Evolutionary conservation across 306 rosid species (phyloP), one percentile per base, ranked within the genome.

Genomic region (Dicorynia guianensis): DNA sequence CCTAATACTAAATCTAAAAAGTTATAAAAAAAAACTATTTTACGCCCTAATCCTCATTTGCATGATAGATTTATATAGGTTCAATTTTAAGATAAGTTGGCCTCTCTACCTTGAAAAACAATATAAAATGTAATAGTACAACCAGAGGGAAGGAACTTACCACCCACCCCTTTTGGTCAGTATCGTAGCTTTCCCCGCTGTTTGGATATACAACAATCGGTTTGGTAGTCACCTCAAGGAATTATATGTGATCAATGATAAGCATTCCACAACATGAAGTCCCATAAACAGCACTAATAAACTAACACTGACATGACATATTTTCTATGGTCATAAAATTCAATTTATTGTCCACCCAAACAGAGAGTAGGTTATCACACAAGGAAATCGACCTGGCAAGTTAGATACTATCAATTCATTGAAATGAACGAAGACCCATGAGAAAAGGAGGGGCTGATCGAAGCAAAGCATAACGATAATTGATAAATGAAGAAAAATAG

Each of bases 171-270:
- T 84, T 87, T 35, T 2, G 42, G 18, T 72, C 64, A 36, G 69
- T 83, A 61, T 84, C 87, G n/a, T 84, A 87, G 11, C 75, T 79
- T 81, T 87, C 91, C 56, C 91, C 91, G 40, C 91, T 87, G 77
- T 87, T 87, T 53, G 91, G 91, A 81, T 87, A 87, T 65, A 84
- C 69, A 53, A 82, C 35, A 73, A 87, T 70, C 38, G 91, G 91
- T 64, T 87, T 87, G 42, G 86, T 75, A 72, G 86, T 63, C 81
- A 71, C 88, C 88, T 87, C 63, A 76, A 69, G 77, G 80, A 72
- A 72, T 62, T n/a, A 67, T 6, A 69, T 3, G 66, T 47, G 30
- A 69, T 60, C 46, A 47, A 61, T 44, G 55, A 25, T 62, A 40
- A 39, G 52, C 55, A 68, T 12, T 74, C 43, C 15, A 60, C 38